These are phyloP conservation scores for Populus alba DNA, from an alignment of 345 rosid species.

Conservation along the genomic window DNA sequence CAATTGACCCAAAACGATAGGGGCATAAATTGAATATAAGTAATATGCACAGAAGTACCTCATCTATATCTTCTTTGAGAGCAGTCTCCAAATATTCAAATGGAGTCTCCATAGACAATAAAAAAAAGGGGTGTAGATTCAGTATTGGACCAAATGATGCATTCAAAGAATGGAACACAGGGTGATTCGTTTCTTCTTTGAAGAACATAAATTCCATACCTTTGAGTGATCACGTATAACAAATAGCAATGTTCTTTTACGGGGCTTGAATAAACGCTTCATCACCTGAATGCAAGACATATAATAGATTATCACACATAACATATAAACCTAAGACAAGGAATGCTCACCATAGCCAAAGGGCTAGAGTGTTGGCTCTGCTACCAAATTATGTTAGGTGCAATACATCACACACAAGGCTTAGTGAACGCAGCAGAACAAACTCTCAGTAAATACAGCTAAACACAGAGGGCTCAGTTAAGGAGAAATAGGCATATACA, in stretches of 20 bases:
- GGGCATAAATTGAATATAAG: not conserved
- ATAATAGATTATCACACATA: not conserved
- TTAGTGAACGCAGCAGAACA: not conserved
- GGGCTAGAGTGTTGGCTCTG: not conserved
- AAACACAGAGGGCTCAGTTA: not conserved
- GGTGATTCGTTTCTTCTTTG: not conserved
- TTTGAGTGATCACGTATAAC: constrained; percentile 37
- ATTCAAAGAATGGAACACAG: not conserved
- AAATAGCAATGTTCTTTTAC: constrained; percentile 33
- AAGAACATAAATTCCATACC: constrained; percentile 11
- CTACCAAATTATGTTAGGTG: not conserved
- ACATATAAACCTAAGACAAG: not conserved
- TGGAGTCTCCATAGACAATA: constrained; percentile 24
- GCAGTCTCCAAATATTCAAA: constrained; percentile 29
- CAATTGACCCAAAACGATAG: not conserved
- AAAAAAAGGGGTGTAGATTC: not conserved
- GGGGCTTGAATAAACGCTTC: constrained; percentile 39
- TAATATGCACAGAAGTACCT: constrained; percentile 21
- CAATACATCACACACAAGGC: not conserved
- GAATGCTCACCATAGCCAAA: not conserved
- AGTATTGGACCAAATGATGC: not conserved
- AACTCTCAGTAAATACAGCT: no score
- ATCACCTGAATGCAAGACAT: constrained; percentile 23
- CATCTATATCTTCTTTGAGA: constrained; percentile 31
- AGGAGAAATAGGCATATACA: not conserved